phyloP scores from a whole-genome alignment of 2,329 filamentous ascomycete genomes.

The Diaporthe ilicicola region DNA sequence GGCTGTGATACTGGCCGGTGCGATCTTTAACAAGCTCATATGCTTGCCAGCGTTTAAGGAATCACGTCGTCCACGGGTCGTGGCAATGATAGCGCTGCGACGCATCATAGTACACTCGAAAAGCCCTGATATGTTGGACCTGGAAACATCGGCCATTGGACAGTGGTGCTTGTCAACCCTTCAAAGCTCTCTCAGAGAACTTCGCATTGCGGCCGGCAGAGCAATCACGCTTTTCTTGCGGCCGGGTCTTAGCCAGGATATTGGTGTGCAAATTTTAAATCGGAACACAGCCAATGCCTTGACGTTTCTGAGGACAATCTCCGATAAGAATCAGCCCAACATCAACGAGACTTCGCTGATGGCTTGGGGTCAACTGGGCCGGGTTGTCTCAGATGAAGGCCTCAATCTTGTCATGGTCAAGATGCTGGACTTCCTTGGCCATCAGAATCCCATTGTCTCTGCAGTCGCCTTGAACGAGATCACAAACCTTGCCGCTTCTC shows the following conservation, averaged over 20 bases:
- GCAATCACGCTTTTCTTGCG: constrained; percentile 37
- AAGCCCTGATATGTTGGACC: constrained; percentile 66
- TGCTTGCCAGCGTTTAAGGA: constrained; percentile 55
- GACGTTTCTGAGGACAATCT: constrained; percentile 75
- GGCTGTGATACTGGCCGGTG: constrained; percentile 50
- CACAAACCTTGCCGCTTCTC: constrained; percentile 73
- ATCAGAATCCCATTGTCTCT: constrained; percentile 80
- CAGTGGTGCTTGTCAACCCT: constrained; percentile 85
- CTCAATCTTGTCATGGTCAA: constrained; percentile 86
- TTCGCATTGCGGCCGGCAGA: constrained; percentile 82
- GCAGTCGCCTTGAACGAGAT: constrained; percentile 86
- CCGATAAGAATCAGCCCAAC: constrained; percentile 71
- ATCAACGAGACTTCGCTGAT: constrained; percentile 86
- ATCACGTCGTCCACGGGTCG: constrained; percentile 70
- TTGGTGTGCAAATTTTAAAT: constrained; percentile 49
- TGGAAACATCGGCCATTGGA: constrained; percentile 74
- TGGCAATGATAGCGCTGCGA: constrained; percentile 76
- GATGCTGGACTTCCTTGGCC: constrained; percentile 86
- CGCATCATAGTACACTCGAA: constrained; percentile 74
- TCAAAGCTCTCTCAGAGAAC: constrained; percentile 83
- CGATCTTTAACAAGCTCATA: constrained; percentile 57
- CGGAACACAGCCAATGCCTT: constrained; percentile 77
- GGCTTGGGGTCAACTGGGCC: constrained; percentile 85
- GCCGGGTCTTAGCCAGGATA: background rate
- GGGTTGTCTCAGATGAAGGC: constrained; percentile 80